Base-by-base conservation (phyloP, 805 yeast genomes). In the Metschnikowia bowlesiae region DNA sequence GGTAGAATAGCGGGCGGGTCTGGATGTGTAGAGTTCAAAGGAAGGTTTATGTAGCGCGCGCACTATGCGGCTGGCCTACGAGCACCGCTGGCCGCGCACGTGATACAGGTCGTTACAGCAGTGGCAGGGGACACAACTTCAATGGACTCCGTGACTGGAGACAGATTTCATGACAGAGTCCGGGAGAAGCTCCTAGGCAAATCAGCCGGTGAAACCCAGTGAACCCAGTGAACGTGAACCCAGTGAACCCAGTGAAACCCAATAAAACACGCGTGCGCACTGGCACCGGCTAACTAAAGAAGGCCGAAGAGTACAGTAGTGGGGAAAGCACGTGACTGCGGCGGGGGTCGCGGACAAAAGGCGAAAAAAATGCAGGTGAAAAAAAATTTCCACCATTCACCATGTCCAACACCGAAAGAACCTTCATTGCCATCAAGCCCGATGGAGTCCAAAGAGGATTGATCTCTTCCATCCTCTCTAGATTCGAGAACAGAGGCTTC, bases 401-500 rank as follows among this genome's bases (percentile, higher is more conserved):
- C 53, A 80, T 79, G 84, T 79, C 84, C 53, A 59, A 60, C 63
- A 71, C 73, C 77, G 95, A 87, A 78, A 86, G 96, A 86, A 87
- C 95, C 69, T 87, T 87, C 71, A 87, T 87, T 78, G 95, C 95
- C 61, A 84, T 87, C 69, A 87, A 87, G 84, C 99, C 99, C 78
- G 99, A 94, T 78, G 99, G 98, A 79, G 98, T 94, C 82, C 98
- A 94, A 83, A 89, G 99, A 80, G 98, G 98, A 58, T 81, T 94
- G 72, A 81, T 92, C 78, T 76, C 95, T 71, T 81, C 87, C 63
- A 91, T 94, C 80, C 71, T 94, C 63, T 80, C 85, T 65, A 89
- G 98, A 78, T 94, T 95, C 76, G 97, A 91, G 82, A 79, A 84
- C 81, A 89, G 96, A 78, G 99, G 99, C 66, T 94, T 75, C 90